phyloP scores from a whole-genome alignment of 169 alveolate genomes.

The Cryptosporidium parvum region DNA sequence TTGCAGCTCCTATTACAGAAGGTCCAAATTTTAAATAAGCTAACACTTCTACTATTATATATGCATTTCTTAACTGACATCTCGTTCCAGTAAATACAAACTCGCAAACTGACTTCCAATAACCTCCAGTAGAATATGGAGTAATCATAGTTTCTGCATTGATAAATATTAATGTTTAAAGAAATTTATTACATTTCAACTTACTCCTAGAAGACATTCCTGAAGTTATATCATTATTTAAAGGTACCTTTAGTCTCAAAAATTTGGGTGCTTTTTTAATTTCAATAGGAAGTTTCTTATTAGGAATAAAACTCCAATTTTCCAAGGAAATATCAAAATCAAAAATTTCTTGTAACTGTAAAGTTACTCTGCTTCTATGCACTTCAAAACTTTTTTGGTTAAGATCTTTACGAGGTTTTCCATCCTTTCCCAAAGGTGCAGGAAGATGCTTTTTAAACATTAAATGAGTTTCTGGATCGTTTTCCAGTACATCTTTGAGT shows the following conservation, averaged over 20 bases:
- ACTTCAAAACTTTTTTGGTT: constrained; percentile 81
- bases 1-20: constrained; percentile 77
- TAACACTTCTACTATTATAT: constrained; percentile 50
- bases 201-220: constrained; percentile 40
- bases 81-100: constrained; percentile 67
- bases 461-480: constrained; percentile 82
- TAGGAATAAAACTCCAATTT: constrained; percentile 80
- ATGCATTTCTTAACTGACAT: constrained; percentile 35
- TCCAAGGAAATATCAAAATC: constrained; percentile 79
- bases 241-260: constrained; percentile 46
- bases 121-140: constrained; percentile 56
- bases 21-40: constrained; percentile 69
- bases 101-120: constrained; percentile 55
- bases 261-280: constrained; percentile 61
- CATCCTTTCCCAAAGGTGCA: constrained; percentile 75
- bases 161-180: neutral
- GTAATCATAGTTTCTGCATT: constrained; percentile 36
- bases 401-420: constrained; percentile 56
- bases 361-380: constrained; percentile 79
- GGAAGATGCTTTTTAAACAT: constrained; percentile 80
- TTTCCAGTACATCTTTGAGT: constrained; percentile 84
- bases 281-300: constrained; percentile 34
- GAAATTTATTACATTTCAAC: neutral
- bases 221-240: constrained; percentile 32
- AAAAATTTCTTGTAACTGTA: constrained; percentile 79